These are phyloP conservation scores for Bidens hawaiensis DNA, from an alignment of 140 eudicot species.

Conservation along the genomic window DNA sequence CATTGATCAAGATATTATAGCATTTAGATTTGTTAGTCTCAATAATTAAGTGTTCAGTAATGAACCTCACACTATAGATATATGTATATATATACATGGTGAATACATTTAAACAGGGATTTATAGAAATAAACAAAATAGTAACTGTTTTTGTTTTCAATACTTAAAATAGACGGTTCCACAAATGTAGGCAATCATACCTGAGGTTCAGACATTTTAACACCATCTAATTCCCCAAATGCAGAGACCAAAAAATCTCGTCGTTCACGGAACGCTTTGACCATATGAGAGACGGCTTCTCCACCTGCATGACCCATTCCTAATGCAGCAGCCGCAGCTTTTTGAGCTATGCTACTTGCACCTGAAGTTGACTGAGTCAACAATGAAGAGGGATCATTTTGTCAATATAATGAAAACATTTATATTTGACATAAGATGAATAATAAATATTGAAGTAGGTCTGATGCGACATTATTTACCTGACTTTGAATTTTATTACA, in stretches of 20 bases:
- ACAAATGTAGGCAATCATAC: constrained; percentile 28
- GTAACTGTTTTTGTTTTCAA: background rate
- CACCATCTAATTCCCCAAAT: constrained; percentile 76
- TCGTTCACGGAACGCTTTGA: constrained; percentile 83
- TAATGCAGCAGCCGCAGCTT: constrained; percentile 95
- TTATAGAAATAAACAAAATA: background rate
- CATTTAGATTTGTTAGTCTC: no score
- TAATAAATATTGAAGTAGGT: background rate
- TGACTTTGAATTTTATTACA: constrained; percentile 90
- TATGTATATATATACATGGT: no score
- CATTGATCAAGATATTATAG: no score
- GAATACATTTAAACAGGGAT: background rate
- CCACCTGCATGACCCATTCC: constrained; percentile 97
- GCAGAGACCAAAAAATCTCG: constrained; percentile 70
- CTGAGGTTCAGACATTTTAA: constrained; percentile 91
- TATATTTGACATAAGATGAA: background rate
- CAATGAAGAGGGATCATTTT: background rate
- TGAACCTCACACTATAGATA: no score
- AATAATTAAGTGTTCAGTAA: no score
- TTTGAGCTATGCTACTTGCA: constrained; percentile 91
- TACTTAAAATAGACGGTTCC: background rate
- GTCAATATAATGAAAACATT: background rate
- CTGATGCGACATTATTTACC: constrained; percentile 26
- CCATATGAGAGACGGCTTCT: constrained; percentile 83
- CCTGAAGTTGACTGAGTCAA: constrained; percentile 78